Evolutionary conservation across 2,329 filamentous ascomycete genomes (phyloP).

Genomic region (Fusarium sp.): DNA sequence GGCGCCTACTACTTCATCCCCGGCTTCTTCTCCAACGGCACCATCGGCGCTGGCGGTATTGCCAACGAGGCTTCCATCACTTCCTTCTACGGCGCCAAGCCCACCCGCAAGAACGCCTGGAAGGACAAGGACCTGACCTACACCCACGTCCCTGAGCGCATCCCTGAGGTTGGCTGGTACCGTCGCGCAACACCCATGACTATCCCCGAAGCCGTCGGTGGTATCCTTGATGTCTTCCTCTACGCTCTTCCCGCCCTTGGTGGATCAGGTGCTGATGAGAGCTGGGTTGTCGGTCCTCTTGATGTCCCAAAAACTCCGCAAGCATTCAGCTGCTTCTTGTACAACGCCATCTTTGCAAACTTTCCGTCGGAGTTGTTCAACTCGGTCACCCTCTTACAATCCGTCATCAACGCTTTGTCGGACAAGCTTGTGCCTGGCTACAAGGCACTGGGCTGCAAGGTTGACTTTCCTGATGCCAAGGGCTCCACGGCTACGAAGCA

Average conservation of each 20-base stretch:
- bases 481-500: constrained; percentile 18
- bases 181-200: constrained; percentile 33
- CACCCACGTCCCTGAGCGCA: constrained; percentile 30
- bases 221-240: constrained; percentile 28
- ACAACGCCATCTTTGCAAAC: constrained; percentile 30
- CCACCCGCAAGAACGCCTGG: constrained; percentile 21
- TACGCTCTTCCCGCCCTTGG: constrained; percentile 25
- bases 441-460: constrained; percentile 26
- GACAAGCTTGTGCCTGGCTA: constrained; percentile 15
- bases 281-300: constrained; percentile 20
- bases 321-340: constrained; percentile 28
- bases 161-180: constrained; percentile 34
- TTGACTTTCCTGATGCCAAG: constrained; percentile 28
- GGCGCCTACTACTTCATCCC: constrained; percentile 35
- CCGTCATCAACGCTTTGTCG: constrained; percentile 16
- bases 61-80: constrained; percentile 35
- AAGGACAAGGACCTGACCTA: constrained; percentile 27
- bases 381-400: constrained; percentile 17
- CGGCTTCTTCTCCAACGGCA: constrained; percentile 37
- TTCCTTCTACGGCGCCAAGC: constrained; percentile 33
- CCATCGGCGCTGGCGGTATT: constrained; percentile 28
- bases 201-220: constrained; percentile 24
- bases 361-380: constrained; percentile 28
- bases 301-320: constrained; percentile 13
- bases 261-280: constrained; percentile 25